Evolutionary conservation across 164 flowering plant genomes (phyloP).

Genomic region (Protea cynaroides): DNA sequence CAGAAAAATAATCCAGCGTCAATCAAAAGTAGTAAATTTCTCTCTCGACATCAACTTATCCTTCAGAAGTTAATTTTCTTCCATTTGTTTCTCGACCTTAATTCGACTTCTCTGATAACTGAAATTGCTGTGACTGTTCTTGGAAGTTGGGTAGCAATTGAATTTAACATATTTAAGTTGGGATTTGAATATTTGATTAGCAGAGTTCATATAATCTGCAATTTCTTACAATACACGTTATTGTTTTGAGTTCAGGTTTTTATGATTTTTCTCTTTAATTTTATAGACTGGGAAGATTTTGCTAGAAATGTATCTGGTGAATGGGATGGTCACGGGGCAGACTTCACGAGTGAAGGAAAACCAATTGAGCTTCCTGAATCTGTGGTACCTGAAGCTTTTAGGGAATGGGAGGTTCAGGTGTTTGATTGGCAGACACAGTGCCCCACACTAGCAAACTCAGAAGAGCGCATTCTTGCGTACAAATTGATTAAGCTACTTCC

Average conservation of each 20-base stretch:
- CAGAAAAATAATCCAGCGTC: conserved; percentile 3
- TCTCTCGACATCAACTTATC: too few species aligned
- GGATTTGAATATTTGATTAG: background rate
- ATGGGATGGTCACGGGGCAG: conserved; percentile 96
- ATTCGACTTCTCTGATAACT: too few species aligned
- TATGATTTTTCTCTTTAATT: background rate
- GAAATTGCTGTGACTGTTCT: too few species aligned
- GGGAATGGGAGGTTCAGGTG: conserved; percentile 94
- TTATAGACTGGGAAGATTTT: conserved; percentile 67
- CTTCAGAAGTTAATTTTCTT: background rate
- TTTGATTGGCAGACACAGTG: conserved; percentile 98
- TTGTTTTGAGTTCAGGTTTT: background rate
- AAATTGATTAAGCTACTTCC: conserved; percentile 76
- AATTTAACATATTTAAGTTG: background rate
- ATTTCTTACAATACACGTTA: background rate
- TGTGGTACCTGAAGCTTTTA: conserved; percentile 84
- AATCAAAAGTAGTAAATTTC: background rate
- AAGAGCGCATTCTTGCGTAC: conserved; percentile 35
- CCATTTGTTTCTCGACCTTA: too few species aligned
- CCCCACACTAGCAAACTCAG: conserved; percentile 70
- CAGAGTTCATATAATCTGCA: background rate
- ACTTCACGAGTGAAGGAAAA: conserved; percentile 59
- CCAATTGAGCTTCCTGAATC: conserved; percentile 82
- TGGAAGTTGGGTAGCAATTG: too few species aligned
- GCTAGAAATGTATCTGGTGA: conserved; percentile 79